phyloP scores from a whole-genome alignment of 371 early-diverging fungal species.

The Amoeboradix gromovi region DNA sequence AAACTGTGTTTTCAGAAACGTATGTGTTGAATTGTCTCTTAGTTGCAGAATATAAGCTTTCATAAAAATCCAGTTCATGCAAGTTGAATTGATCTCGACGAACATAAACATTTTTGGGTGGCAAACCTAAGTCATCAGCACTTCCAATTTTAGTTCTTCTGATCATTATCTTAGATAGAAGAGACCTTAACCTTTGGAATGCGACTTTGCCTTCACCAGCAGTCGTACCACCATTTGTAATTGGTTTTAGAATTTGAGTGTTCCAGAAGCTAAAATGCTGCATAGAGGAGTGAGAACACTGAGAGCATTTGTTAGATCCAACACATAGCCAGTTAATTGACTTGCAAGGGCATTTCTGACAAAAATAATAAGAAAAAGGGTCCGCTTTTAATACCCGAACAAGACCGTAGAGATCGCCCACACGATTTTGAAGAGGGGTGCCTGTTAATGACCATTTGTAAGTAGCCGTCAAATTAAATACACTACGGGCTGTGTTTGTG shows the following conservation, averaged over 20 bases:
- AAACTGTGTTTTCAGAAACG: conserved; percentile 46
- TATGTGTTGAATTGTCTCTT: conserved; percentile 50
- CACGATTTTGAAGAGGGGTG: conserved; percentile 97
- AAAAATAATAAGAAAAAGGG: conserved; percentile 58
- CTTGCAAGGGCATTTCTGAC: conserved; percentile 53
- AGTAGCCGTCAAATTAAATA: conserved; percentile 60
- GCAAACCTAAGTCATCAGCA: conserved; percentile 67
- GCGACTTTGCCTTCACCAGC: conserved; percentile 31
- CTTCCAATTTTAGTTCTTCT: conserved; percentile 68
- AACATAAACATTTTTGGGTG: conserved; percentile 48
- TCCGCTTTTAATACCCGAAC: too few relatives aligned
- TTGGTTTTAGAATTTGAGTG: conserved; percentile 63
- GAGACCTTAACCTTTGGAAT: conserved; percentile 35
- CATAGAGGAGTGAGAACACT: conserved; percentile 46
- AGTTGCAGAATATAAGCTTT: conserved; percentile 44
- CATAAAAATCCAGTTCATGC: conserved; percentile 76
- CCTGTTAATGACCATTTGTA: conserved; percentile 90
- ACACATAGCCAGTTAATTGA: conserved; percentile 43
- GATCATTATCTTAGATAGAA: conserved; percentile 70
- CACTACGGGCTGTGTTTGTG: conserved; percentile 69
- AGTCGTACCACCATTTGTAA: conserved; percentile 37
- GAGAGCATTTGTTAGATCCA: conserved; percentile 23
- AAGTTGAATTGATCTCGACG: conserved; percentile 56
- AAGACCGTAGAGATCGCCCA: too few relatives aligned
- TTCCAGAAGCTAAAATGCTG: conserved; percentile 86